Conservation (phyloP, 306 rosid species). For the Trifolium subterraneum region DNA sequence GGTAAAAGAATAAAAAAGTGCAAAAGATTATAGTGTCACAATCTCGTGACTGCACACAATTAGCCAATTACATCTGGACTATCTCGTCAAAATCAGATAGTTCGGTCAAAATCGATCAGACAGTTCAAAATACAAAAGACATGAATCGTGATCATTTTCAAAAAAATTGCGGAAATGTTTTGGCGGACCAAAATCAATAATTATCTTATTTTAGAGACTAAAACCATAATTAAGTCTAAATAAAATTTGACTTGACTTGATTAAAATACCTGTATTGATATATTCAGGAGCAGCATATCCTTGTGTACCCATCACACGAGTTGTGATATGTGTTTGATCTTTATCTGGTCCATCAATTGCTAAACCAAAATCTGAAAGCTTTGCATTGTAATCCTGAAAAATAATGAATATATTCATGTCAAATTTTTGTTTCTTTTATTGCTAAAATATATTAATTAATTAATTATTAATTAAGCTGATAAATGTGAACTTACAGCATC, state of each 20-base stretch:
- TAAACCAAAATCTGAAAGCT: slow-evolving; percentile 91
- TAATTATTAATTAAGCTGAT: background rate
- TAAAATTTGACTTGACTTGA: slow-evolving; percentile 4
- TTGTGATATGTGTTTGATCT: slow-evolving; percentile 67
- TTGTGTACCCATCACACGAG: slow-evolving; percentile 82
- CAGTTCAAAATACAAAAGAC: background rate
- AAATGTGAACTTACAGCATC: slow-evolving; percentile 56
- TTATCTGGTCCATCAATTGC: slow-evolving; percentile 84
- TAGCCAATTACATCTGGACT: too few relatives aligned
- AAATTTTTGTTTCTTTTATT: slow-evolving; percentile 10
- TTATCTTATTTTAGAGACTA: background rate
- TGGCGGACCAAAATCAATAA: background rate
- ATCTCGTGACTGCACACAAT: too few relatives aligned
- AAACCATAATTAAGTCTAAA: background rate
- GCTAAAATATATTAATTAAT: background rate
- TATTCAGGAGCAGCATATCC: slow-evolving; percentile 99
- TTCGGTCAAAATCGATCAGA: too few relatives aligned
- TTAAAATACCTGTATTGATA: slow-evolving; percentile 66
- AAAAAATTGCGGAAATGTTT: background rate
- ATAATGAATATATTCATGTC: slow-evolving; percentile 5
- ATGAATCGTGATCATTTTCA: background rate
- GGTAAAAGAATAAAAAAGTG: background rate
- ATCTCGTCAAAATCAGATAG: too few relatives aligned
- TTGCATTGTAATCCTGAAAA: slow-evolving; percentile 74
- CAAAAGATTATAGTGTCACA: too few relatives aligned